phyloP scores from a whole-genome alignment of 2,329 filamentous ascomycete genomes.

The Claviceps cyperi region DNA sequence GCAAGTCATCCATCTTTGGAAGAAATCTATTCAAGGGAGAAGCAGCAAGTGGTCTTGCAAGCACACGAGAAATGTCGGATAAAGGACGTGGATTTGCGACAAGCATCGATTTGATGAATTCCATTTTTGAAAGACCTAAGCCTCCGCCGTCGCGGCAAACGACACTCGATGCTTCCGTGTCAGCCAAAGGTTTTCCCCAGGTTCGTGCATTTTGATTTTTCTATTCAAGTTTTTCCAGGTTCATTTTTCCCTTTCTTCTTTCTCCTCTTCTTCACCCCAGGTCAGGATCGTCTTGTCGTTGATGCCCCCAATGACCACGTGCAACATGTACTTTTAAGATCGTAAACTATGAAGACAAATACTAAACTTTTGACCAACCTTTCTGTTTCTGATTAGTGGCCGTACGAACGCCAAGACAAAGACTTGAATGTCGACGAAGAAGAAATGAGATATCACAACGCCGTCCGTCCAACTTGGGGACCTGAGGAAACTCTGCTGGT shows the following conservation, averaged over 20 bases:
- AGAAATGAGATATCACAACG: constrained; percentile 56
- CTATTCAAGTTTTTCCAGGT: background rate
- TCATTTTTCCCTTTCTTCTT: too few relatives aligned
- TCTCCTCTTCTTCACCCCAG: background rate
- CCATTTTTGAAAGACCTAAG: constrained; percentile 65
- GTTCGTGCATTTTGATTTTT: constrained; percentile 48
- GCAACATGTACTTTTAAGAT: background rate
- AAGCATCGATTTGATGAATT: constrained; percentile 93
- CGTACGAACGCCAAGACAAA: constrained; percentile 68
- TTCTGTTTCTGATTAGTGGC: constrained; percentile 49
- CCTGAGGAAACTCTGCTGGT: constrained; percentile 60
- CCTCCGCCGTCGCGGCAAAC: constrained; percentile 42
- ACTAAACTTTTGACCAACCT: background rate
- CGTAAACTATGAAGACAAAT: constrained; percentile 26
- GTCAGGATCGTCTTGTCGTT: constrained; percentile 11
- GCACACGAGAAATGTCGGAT: constrained; percentile 20
- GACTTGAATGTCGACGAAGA: constrained; percentile 46
- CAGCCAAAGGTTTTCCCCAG: constrained; percentile 62
- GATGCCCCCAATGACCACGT: background rate
- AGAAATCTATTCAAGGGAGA: constrained; percentile 17
- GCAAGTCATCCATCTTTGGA: constrained; percentile 22
- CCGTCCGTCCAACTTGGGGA: constrained; percentile 68
- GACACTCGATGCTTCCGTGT: constrained; percentile 35
- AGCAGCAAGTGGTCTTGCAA: constrained; percentile 15
- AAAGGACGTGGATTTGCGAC: constrained; percentile 61